Conservation (phyloP, 2,329 filamentous ascomycete genomes). For the Neopestalotiopsis clavispora region DNA sequence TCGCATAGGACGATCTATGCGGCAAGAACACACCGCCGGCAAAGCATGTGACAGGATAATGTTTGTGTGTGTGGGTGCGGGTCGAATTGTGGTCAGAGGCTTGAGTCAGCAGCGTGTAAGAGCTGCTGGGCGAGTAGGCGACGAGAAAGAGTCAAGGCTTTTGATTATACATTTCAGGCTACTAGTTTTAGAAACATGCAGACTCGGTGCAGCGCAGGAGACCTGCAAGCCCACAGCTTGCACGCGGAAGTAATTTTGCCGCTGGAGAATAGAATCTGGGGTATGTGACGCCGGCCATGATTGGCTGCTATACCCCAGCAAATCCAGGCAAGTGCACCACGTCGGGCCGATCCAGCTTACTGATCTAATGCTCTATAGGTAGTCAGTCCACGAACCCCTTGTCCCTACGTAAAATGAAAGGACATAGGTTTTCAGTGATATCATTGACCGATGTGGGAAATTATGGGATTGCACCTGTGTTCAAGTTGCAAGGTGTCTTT, state of each 20-base stretch:
- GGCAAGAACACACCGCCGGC: background rate
- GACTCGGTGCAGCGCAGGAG: background rate
- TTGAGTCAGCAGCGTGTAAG: conserved; percentile 7
- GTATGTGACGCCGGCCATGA: conserved; percentile 8
- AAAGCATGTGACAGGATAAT: conserved; percentile 9
- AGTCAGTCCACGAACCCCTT: background rate
- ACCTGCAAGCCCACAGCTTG: background rate
- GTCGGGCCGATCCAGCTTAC: conserved; percentile 11
- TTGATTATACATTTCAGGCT: background rate
- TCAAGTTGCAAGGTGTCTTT: background rate
- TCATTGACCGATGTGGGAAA: conserved; percentile 9
- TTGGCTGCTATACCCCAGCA: background rate
- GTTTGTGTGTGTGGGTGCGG: background rate
- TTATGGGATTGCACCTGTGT: conserved; percentile 4
- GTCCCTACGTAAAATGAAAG: conserved; percentile 7
- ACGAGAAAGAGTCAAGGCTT: background rate
- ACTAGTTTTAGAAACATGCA: background rate
- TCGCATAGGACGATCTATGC: background rate
- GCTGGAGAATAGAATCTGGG: conserved; percentile 14
- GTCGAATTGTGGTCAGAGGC: background rate
- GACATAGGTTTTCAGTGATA: background rate
- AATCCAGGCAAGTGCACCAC: background rate
- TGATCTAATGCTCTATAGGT: background rate
- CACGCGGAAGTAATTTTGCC: conserved; percentile 12
- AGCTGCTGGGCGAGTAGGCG: background rate